A percentile compares a stretch with the other conserved stretches of the same genome.
Evolutionary conservation across 2,329 filamentous ascomycete species (phyloP).

Genomic region (Albophoma yamanashiensis): DNA sequence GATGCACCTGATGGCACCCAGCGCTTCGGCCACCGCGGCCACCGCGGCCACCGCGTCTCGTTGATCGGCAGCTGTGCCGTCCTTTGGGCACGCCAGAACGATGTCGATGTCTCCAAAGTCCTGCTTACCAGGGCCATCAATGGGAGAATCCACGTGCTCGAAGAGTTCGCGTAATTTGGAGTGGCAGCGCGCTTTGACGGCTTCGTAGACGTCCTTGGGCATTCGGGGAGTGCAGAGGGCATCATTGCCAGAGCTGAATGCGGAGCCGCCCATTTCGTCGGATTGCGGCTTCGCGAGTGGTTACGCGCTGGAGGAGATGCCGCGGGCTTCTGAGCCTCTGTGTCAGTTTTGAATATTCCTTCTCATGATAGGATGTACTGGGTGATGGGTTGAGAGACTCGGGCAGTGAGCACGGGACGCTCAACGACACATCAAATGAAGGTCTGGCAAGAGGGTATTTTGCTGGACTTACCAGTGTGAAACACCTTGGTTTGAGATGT

Average conservation of each 20-base stretch:
- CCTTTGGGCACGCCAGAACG: slow-evolving; percentile 35
- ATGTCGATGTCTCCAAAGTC: slow-evolving; percentile 68
- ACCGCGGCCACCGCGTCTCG: slow-evolving; percentile 20
- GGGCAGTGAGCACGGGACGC: background rate
- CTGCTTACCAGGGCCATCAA: slow-evolving; percentile 58
- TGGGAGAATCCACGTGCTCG: slow-evolving; percentile 43
- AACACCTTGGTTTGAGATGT: background rate
- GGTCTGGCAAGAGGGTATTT: background rate
- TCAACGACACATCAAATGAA: too few species aligned
- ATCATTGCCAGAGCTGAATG: slow-evolving; percentile 37
- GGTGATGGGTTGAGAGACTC: background rate
- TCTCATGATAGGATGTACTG: too few species aligned
- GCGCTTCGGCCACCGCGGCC: slow-evolving; percentile 12
- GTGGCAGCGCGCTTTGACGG: slow-evolving; percentile 35
- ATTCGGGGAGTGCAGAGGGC: slow-evolving; percentile 56
- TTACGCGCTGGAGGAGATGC: background rate
- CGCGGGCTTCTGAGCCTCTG: too few species aligned
- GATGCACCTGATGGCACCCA: slow-evolving; percentile 35
- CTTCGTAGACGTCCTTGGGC: slow-evolving; percentile 43
- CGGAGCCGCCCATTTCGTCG: slow-evolving; percentile 52
- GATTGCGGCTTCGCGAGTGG: background rate
- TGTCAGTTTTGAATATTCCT: background rate
- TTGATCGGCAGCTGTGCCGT: background rate
- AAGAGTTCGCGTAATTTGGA: slow-evolving; percentile 40
- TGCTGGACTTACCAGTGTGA: background rate